phyloP scores from a whole-genome alignment of 108 stramenopile species.

The Pseudonitzschia multistriata region DNA sequence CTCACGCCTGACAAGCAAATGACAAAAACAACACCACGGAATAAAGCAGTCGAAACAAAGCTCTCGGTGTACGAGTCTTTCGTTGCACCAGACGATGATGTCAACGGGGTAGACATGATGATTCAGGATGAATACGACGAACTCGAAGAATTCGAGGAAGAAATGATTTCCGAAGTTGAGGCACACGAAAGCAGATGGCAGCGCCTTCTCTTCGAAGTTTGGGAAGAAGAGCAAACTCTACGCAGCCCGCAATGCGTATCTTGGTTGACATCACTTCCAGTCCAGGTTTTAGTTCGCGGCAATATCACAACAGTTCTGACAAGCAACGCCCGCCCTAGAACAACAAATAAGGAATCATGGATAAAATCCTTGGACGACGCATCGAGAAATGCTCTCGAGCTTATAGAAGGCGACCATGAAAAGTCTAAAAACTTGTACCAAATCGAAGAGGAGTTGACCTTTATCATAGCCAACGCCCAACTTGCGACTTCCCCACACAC shows the following conservation, averaged over 20 bases:
- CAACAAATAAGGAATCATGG: background rate
- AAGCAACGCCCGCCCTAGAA: background rate
- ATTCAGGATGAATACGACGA: conserved; percentile 19
- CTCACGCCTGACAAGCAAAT: background rate
- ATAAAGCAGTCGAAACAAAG: background rate
- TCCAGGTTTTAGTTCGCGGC: conserved; percentile 37
- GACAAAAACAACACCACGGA: background rate
- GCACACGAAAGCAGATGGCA: conserved; percentile 46
- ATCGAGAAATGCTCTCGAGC: conserved; percentile 13
- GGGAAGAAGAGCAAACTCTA: conserved; percentile 40
- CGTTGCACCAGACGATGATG: conserved; percentile 25
- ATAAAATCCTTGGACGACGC: conserved; percentile 10
- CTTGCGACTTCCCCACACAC: conserved; percentile 13
- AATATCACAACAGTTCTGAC: conserved; percentile 25
- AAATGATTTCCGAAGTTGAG: conserved; percentile 25
- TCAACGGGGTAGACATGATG: conserved; percentile 16
- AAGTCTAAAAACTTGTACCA: conserved; percentile 4
- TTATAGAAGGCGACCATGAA: conserved; percentile 21
- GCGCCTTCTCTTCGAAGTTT: conserved; percentile 33
- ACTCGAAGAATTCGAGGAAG: conserved; percentile 20
- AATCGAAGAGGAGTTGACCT: conserved; percentile 24
- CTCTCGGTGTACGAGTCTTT: conserved; percentile 37
- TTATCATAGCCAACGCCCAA: conserved; percentile 15
- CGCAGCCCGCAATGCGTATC: conserved; percentile 32
- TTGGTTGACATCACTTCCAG: conserved; percentile 20